Conservation (phyloP, 768 basidiomycete species). For the Pisolithus sp. region DNA sequence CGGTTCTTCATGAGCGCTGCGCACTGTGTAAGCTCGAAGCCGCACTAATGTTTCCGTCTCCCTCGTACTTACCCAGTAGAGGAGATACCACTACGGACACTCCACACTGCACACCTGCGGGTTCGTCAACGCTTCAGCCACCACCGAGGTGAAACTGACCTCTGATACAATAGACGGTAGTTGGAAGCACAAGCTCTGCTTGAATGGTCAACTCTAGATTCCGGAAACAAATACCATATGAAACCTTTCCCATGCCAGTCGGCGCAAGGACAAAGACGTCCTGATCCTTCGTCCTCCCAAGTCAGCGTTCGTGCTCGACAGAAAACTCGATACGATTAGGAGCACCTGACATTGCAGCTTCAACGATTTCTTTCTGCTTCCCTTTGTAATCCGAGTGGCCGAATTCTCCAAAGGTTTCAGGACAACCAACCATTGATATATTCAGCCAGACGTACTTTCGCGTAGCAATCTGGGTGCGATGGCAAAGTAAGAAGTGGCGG, state of each 20-base stretch:
- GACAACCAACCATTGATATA: neutral
- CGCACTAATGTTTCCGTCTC: neutral
- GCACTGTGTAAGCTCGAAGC: neutral
- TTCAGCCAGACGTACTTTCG: neutral
- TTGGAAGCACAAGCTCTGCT: constrained; percentile 79
- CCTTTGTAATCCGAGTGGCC: constrained; percentile 66
- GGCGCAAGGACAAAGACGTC: constrained; percentile 81
- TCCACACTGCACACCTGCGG: constrained; percentile 42
- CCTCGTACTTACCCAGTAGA: constrained; percentile 48
- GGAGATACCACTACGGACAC: constrained; percentile 75
- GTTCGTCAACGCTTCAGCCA: neutral
- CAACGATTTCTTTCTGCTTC: constrained; percentile 70
- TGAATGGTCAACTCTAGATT: neutral
- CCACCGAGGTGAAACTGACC: constrained; percentile 27
- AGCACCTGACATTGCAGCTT: constrained; percentile 59
- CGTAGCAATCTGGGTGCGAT: neutral
- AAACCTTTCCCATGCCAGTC: constrained; percentile 85
- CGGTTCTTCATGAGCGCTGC: constrained; percentile 81
- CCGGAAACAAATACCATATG: neutral
- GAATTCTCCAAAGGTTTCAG: constrained; percentile 45
- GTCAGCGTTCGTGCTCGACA: neutral
- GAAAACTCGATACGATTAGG: neutral
- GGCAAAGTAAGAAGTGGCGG: neutral
- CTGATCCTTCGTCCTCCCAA: constrained; percentile 37
- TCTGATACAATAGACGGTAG: constrained; percentile 66